Percentiles rank a stretch among this genome's conserved stretches.
Conservation (phyloP, 2,329 filamentous ascomycete species). For the Bipolaris bicolor region DNA sequence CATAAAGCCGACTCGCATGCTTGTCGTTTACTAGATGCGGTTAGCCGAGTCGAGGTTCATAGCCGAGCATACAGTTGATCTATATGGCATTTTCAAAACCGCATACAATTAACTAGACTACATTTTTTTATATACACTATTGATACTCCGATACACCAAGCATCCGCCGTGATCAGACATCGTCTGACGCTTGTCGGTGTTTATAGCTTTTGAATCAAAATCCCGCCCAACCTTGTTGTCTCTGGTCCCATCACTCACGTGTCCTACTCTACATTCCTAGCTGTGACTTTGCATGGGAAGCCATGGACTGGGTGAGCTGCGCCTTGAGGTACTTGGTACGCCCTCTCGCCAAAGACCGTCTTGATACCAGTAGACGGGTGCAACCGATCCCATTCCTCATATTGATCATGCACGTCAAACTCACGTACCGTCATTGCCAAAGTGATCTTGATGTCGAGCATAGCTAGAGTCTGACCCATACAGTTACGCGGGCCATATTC, state of each 20-base stretch:
- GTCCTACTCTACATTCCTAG: not conserved
- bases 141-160: too few species aligned
- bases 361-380: constrained; percentile 6
- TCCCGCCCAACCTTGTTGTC: too few species aligned
- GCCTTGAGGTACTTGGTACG: constrained; percentile 21
- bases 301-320: constrained; percentile 23
- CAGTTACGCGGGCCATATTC: constrained; percentile 44
- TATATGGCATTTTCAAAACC: not conserved
- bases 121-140: too few species aligned
- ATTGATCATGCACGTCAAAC: constrained; percentile 26
- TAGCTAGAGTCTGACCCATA: constrained; percentile 29
- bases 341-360: constrained; percentile 13
- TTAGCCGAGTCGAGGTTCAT: not conserved
- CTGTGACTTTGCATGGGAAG: constrained; percentile 48
- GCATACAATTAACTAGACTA: not conserved
- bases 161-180: too few species aligned
- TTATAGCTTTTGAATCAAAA: not conserved
- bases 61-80: not conserved
- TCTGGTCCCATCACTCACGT: too few species aligned
- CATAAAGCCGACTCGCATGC: constrained; percentile 6
- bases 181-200: too few species aligned
- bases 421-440: constrained; percentile 22
- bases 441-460: constrained; percentile 24
- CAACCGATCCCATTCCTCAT: constrained; percentile 22
- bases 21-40: not conserved